A percentile compares a stretch with the other conserved stretches of the same genome.
Evolutionary conservation across 1,139 yeast species (phyloP).

Genomic region (Saccharomyces hybrid): DNA sequence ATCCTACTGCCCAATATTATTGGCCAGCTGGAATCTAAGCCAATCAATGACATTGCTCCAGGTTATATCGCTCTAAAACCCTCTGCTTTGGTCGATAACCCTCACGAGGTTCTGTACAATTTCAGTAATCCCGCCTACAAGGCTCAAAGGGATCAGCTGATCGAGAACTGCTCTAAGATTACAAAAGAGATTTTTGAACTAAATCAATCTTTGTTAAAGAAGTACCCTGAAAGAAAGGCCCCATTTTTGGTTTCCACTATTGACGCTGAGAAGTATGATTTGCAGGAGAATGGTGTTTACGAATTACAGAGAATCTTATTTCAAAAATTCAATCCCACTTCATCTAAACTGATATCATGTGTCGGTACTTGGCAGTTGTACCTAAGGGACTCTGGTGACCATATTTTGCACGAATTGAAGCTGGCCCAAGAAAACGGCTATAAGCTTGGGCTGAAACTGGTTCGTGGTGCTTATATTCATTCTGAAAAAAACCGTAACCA

Average conservation of each 20-base stretch:
- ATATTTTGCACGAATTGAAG: slow-evolving; percentile 55
- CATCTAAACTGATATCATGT: slow-evolving; percentile 52
- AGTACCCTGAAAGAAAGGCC: slow-evolving; percentile 62
- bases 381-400: slow-evolving; percentile 59
- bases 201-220: slow-evolving; percentile 40
- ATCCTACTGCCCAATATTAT: slow-evolving; percentile 67
- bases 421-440: slow-evolving; percentile 59
- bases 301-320: slow-evolving; percentile 81
- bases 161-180: slow-evolving; percentile 55
- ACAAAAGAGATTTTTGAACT: slow-evolving; percentile 51
- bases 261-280: slow-evolving; percentile 86
- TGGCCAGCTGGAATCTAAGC: slow-evolving; percentile 35
- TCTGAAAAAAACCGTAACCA: slow-evolving; percentile 64
- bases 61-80: slow-evolving; percentile 91
- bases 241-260: slow-evolving; percentile 83
- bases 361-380: slow-evolving; percentile 95
- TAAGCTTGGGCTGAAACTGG: slow-evolving; percentile 80
- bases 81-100: slow-evolving; percentile 75
- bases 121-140: slow-evolving; percentile 49
- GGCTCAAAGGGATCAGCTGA: slow-evolving; percentile 51
- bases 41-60: slow-evolving; percentile 61
- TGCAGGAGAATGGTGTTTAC: slow-evolving; percentile 80
- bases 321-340: slow-evolving; percentile 57
- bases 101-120: slow-evolving; percentile 65
- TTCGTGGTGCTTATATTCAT: slow-evolving; percentile 96